Conservation (phyloP, 495 filamentous ascomycete genomes). For the Tuber calosporum region DNA sequence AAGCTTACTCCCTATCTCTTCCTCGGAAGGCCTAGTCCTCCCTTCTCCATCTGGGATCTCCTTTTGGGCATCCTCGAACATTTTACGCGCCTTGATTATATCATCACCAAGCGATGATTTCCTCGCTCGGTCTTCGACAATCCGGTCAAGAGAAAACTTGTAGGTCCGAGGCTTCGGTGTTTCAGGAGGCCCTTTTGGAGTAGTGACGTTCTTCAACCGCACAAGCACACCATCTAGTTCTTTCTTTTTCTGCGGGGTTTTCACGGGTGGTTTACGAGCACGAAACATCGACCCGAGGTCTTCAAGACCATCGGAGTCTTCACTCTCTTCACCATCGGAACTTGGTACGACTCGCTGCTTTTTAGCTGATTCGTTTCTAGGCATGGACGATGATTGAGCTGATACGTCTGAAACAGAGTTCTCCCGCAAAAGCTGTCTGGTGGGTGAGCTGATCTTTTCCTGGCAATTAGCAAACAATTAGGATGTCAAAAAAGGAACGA, state of each 20-base stretch:
- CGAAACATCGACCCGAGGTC: conserved; percentile 46
- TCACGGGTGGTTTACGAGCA: conserved; percentile 10
- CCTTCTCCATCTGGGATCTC: conserved; percentile 54
- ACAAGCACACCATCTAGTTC: not conserved
- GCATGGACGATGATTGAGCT: conserved; percentile 32
- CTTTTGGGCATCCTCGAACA: conserved; percentile 41
- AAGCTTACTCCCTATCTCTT: conserved; percentile 50
- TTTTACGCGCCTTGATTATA: conserved; percentile 13
- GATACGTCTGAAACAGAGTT: conserved; percentile 41
- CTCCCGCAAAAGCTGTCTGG: conserved; percentile 2
- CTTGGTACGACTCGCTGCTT: conserved; percentile 51
- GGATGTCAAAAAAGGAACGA: not conserved
- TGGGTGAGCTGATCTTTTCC: not conserved
- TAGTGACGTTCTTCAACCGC: conserved; percentile 15
- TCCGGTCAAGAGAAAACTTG: conserved; percentile 59
- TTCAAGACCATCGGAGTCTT: conserved; percentile 49
- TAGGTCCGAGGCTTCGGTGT: conserved; percentile 48
- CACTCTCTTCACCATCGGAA: conserved; percentile 64
- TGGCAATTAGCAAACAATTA: not conserved
- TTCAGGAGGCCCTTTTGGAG: conserved; percentile 6
- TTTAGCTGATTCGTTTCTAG: conserved; percentile 25
- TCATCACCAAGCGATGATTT: conserved; percentile 14
- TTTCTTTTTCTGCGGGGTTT: conserved; percentile 21
- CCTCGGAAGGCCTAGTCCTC: conserved; percentile 29
- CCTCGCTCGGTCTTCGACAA: conserved; percentile 46